These are phyloP conservation scores for Ogataea parapolymorpha DNA, from an alignment of 805 yeast genomes.

Conservation along the genomic window DNA sequence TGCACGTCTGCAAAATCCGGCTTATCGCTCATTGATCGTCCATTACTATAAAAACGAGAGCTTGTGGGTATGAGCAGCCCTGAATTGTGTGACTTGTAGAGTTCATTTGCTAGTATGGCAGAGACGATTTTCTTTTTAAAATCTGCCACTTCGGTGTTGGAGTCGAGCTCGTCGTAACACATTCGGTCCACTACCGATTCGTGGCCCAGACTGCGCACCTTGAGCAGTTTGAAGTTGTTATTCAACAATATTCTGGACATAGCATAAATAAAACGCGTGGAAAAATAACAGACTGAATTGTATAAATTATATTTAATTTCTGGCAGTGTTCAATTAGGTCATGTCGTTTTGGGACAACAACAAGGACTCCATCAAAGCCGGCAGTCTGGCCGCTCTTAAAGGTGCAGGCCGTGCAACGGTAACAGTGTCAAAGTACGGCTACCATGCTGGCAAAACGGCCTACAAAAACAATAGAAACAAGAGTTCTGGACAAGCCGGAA, in stretches of 20 bases:
- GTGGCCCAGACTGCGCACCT: constrained; percentile 9
- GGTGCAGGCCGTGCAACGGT: constrained; percentile 52
- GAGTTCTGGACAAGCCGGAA: constrained; percentile 6
- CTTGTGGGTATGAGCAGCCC: constrained; percentile 20
- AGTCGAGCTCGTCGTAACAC: constrained; percentile 24
- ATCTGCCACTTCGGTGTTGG: constrained; percentile 16
- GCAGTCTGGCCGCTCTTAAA: constrained; percentile 44
- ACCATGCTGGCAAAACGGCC: constrained; percentile 43
- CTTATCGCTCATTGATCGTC: constrained; percentile 20
- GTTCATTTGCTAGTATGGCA: constrained; percentile 21
- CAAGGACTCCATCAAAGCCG: constrained; percentile 49
- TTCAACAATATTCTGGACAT: constrained; percentile 32
- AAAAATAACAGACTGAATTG: constrained; percentile 2
- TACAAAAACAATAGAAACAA: constrained; percentile 39
- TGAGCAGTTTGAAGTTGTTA: constrained; percentile 22
- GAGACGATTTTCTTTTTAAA: constrained; percentile 22
- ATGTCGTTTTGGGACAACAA: constrained; percentile 49
- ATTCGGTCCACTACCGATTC: constrained; percentile 24
- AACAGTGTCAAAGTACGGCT: constrained; percentile 46
- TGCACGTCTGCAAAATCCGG: constrained; percentile 24
- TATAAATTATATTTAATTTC: neutral
- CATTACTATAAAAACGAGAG: constrained; percentile 22
- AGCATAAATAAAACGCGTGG: constrained; percentile 9
- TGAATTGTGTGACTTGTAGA: constrained; percentile 17
- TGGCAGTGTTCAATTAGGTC: constrained; percentile 3